phyloP scores from a whole-genome alignment of 2,329 filamentous ascomycete genomes.

The Tetracladium maxilliforme region DNA sequence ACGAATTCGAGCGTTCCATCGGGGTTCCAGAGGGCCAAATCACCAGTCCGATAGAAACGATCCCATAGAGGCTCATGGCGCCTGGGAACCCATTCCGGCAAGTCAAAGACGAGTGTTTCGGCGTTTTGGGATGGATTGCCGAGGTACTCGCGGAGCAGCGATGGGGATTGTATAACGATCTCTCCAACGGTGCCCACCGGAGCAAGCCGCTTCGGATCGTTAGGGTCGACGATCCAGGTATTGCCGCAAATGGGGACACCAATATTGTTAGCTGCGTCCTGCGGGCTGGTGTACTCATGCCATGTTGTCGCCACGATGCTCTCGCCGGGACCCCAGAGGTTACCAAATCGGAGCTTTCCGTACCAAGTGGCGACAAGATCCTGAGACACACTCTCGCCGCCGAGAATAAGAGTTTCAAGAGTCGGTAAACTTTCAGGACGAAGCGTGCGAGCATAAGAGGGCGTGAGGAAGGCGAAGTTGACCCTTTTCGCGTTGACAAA shows the following conservation, averaged over 20 bases:
- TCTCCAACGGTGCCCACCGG: constrained; percentile 19
- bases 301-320: constrained; percentile 1
- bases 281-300: constrained; percentile 27
- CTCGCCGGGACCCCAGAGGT: no score
- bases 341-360: no score
- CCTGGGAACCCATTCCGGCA: constrained; percentile 10
- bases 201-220: constrained; percentile 16
- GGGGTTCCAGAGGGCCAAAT: constrained; percentile 12
- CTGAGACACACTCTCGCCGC: constrained; percentile 4
- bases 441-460: constrained; percentile 6
- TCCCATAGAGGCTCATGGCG: constrained; percentile 17
- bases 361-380: constrained; percentile 4
- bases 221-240: constrained; percentile 23
- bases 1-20: constrained; percentile 15
- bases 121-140: constrained; percentile 18
- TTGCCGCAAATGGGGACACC: constrained; percentile 2
- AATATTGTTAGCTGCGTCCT: constrained; percentile 15
- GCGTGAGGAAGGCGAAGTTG: constrained; percentile 7
- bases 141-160: constrained; percentile 21
- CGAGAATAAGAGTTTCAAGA: constrained; percentile 5
- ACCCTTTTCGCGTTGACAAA: constrained; percentile 6
- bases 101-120: constrained; percentile 16
- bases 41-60: constrained; percentile 16
- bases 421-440: constrained; percentile 5
- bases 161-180: constrained; percentile 20